A percentile compares a stretch with the other conserved stretches of the same genome.
These are phyloP conservation scores for Aspergillus leporis DNA, from an alignment of 495 filamentous ascomycete genomes.

Conservation along the genomic window DNA sequence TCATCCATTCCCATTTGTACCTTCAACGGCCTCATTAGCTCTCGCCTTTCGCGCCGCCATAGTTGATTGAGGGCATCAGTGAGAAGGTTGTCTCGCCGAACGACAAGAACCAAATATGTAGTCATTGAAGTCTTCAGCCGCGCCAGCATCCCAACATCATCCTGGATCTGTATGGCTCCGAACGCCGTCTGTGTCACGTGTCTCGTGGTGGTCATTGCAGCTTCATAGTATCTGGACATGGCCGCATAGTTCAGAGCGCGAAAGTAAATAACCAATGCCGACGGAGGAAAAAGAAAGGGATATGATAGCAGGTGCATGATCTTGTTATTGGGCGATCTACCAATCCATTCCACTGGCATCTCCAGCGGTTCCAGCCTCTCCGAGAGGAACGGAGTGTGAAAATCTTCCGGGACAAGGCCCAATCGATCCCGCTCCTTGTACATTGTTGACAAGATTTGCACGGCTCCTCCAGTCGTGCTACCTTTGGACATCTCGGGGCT, in stretches of 20 bases:
- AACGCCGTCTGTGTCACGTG: slow-evolving; percentile 61
- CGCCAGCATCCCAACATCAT: slow-evolving; percentile 55
- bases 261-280: slow-evolving; percentile 78
- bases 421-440: slow-evolving; percentile 64
- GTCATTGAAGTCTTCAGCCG: slow-evolving; percentile 63
- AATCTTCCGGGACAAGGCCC: slow-evolving; percentile 64
- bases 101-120: slow-evolving; percentile 74
- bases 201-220: slow-evolving; percentile 61
- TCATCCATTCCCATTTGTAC: slow-evolving; percentile 77
- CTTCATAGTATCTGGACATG: slow-evolving; percentile 77
- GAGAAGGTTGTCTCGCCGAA: slow-evolving; percentile 69
- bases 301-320: slow-evolving; percentile 77
- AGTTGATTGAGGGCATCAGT: slow-evolving; percentile 82
- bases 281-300: slow-evolving; percentile 75
- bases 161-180: slow-evolving; percentile 37
- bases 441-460: slow-evolving; percentile 74
- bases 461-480: slow-evolving; percentile 67
- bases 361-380: slow-evolving; percentile 75
- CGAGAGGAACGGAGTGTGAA: slow-evolving; percentile 72
- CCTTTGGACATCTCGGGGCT: slow-evolving; percentile 65
- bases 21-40: slow-evolving; percentile 82
- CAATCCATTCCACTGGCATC: slow-evolving; percentile 75
- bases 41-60: slow-evolving; percentile 79
- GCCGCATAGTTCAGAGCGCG: slow-evolving; percentile 81
- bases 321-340: slow-evolving; percentile 51